phyloP scores from a whole-genome alignment of 768 basidiomycete species.

The Tulasnella sp. region DNA sequence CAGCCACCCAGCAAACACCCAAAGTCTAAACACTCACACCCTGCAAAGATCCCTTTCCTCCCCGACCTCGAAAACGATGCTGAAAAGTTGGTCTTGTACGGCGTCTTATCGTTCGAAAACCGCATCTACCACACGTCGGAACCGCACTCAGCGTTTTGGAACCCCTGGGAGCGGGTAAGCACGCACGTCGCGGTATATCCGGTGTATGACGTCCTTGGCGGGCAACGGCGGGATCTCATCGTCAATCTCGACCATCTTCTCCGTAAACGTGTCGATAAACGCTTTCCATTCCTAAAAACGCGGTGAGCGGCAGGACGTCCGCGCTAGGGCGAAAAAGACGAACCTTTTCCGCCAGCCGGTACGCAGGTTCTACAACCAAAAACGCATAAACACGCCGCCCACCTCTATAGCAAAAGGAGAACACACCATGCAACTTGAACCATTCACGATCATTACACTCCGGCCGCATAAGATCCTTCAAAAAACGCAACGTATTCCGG shows the following conservation, averaged over 20 bases:
- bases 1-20: no score
- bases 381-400: not conserved
- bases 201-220: constrained; percentile 79
- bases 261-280: constrained; percentile 63
- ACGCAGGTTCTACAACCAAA: constrained; percentile 49
- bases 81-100: constrained; percentile 75
- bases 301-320: not conserved
- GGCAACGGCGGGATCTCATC: constrained; percentile 77
- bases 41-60: constrained; percentile 79
- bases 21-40: no score
- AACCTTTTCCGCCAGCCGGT: constrained; percentile 60
- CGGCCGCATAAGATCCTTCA: constrained; percentile 55
- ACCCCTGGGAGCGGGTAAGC: not conserved
- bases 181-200: constrained; percentile 82
- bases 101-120: constrained; percentile 91
- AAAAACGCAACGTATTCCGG: constrained; percentile 70
- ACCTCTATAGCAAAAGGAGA: not conserved
- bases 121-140: constrained; percentile 46
- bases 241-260: constrained; percentile 50
- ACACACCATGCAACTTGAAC: constrained; percentile 69
- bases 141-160: not conserved
- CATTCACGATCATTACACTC: constrained; percentile 75
- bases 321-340: not conserved
- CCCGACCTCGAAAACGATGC: constrained; percentile 83
- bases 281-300: constrained; percentile 57